Percentiles rank a stretch among this genome's conserved stretches.
Conservation (phyloP, 2,329 filamentous ascomycete genomes). For the Alternaria viburni region DNA sequence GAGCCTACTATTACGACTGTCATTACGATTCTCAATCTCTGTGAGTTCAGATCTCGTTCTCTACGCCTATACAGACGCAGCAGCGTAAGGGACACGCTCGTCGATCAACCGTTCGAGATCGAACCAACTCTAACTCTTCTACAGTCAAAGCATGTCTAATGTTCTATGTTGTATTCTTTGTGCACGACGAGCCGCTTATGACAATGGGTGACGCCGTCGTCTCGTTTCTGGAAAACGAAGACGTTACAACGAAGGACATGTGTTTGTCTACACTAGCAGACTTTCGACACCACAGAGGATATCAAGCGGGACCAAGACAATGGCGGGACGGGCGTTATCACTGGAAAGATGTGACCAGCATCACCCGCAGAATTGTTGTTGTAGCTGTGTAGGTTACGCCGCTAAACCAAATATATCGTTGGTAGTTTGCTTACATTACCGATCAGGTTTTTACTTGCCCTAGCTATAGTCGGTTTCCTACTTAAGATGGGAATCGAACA, state of each 20-base stretch:
- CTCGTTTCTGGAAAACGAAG: slow-evolving; percentile 22
- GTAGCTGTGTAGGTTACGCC: not conserved
- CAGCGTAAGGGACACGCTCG: not conserved
- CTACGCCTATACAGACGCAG: not conserved
- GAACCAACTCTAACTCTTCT: not conserved
- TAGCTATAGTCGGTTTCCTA: not conserved
- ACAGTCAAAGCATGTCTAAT: slow-evolving; percentile 29
- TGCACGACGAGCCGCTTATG: slow-evolving; percentile 27
- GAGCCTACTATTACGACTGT: slow-evolving; percentile 16
- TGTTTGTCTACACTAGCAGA: slow-evolving; percentile 18
- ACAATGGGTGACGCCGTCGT: slow-evolving; percentile 33
- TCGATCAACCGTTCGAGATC: not conserved
- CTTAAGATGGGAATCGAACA: slow-evolving; percentile 4
- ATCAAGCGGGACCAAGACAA: not conserved
- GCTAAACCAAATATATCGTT: not conserved
- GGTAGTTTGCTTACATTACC: not conserved
- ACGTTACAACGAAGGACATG: slow-evolving; percentile 18
- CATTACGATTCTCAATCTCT: slow-evolving; percentile 21
- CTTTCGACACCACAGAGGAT: not conserved
- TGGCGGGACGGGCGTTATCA: not conserved
- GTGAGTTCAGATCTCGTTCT: not conserved
- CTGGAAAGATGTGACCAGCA: not conserved
- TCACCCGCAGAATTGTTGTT: not conserved
- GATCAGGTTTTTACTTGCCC: not conserved
- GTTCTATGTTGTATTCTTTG: slow-evolving; percentile 16